Evolutionary conservation across 108 stramenopile genomes (phyloP).

Genomic region (Conticribra weissflogii): DNA sequence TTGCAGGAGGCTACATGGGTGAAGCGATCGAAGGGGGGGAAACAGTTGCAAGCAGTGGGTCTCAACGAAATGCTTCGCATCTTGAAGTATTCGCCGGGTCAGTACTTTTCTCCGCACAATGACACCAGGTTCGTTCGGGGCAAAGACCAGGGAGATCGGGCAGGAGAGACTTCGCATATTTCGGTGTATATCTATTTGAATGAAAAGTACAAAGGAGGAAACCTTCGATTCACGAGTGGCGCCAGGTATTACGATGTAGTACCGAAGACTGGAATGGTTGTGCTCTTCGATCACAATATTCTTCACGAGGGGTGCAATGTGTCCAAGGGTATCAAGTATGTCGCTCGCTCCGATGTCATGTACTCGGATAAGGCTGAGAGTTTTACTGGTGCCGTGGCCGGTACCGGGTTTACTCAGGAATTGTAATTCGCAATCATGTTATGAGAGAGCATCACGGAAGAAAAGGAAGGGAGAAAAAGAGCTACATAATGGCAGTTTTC

Average conservation of each 20-base stretch:
- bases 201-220: conserved; percentile 47
- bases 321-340: conserved; percentile 41
- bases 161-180: conserved; percentile 30
- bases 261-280: conserved; percentile 39
- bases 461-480: too few relatives aligned
- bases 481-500: too few relatives aligned
- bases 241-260: conserved; percentile 24
- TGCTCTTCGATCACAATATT: conserved; percentile 43
- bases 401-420: conserved; percentile 26
- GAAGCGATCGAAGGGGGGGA: not conserved
- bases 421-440: too few relatives aligned
- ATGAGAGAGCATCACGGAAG: too few relatives aligned
- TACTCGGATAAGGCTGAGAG: conserved; percentile 26
- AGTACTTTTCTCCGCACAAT: conserved; percentile 38
- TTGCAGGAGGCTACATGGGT: conserved; percentile 28
- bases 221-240: conserved; percentile 31
- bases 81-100: conserved; percentile 31
- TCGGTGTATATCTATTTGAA: conserved; percentile 46
- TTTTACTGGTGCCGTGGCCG: conserved; percentile 12
- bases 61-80: conserved; percentile 47
- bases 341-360: conserved; percentile 49
- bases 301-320: conserved; percentile 36
- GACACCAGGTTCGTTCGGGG: conserved; percentile 40
- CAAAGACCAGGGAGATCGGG: conserved; percentile 12
- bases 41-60: conserved; percentile 20